Percentiles rank a stretch among this genome's conserved stretches.
Evolutionary conservation across 352 stramenopile species (phyloP).

Genomic region (Phytophthora fragariaefolia): DNA sequence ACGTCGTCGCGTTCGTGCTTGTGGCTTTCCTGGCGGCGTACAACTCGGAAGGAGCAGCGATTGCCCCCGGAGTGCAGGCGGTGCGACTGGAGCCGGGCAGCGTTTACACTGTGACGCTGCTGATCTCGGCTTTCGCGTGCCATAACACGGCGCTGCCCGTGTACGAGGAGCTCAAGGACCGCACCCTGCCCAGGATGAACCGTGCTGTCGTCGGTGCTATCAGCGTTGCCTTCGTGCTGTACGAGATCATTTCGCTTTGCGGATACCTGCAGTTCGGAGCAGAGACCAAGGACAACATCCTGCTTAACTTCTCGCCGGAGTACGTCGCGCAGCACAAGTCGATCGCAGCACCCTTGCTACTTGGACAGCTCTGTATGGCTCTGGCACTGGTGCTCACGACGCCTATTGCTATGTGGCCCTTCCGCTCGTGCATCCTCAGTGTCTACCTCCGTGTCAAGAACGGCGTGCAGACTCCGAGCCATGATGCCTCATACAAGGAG

Average conservation of each 20-base stretch:
- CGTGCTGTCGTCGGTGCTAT: slow-evolving; percentile 67
- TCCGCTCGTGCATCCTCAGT: slow-evolving; percentile 76
- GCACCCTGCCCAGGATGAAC: slow-evolving; percentile 68
- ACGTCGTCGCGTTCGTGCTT: slow-evolving; percentile 71
- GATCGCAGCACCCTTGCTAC: slow-evolving; percentile 53
- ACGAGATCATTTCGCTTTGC: slow-evolving; percentile 69
- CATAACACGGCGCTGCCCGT: slow-evolving; percentile 82
- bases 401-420: slow-evolving; percentile 81
- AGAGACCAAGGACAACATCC: slow-evolving; percentile 72
- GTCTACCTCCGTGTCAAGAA: slow-evolving; percentile 76
- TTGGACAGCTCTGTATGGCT: slow-evolving; percentile 71
- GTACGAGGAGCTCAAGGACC: slow-evolving; percentile 74
- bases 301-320: slow-evolving; percentile 79
- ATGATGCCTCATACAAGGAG: slow-evolving; percentile 51
- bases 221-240: slow-evolving; percentile 68
- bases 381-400: slow-evolving; percentile 68
- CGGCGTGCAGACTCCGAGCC: slow-evolving; percentile 69
- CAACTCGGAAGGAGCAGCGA: slow-evolving; percentile 12
- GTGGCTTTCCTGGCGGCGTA: slow-evolving; percentile 49
- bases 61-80: slow-evolving; percentile 37
- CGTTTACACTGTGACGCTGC: slow-evolving; percentile 77
- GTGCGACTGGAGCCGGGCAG: slow-evolving; percentile 63
- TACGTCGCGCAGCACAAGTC: slow-evolving; percentile 54
- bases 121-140: slow-evolving; percentile 79
- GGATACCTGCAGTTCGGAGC: slow-evolving; percentile 78